Base-by-base conservation (phyloP, 768 basidiomycete species). In the Boletales sp. region DNA sequence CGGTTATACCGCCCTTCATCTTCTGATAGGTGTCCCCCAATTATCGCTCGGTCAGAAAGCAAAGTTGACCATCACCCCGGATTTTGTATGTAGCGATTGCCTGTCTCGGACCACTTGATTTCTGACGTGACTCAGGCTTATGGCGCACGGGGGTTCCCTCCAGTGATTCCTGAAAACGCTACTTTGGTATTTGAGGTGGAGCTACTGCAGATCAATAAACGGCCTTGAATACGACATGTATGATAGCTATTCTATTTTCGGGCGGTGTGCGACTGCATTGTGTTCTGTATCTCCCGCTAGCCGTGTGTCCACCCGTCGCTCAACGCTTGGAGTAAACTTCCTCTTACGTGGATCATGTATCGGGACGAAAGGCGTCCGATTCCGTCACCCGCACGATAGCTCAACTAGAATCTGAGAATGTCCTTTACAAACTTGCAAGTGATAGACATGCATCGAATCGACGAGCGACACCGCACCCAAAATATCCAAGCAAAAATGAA, bases 161-260 rank as follows among this genome's bases (percentile, higher is more conserved):
- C 87, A 17, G 73, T 87, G 53, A 93, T 93, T 67, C 90, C 90
- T 12, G 64, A 85, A 57, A 83, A 92, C 64, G 65, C 87, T 5
- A 82, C 78, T 12, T 77, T 94, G 66, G 76, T 69, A 53, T 94
- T 94, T 62, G 89, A 91, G 69, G 88, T 94, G 45, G 88, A 94
- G 70, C 75, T 94, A 42, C 53, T 92, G 50, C 74, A 78, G 66
- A 90, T 93, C 72, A 14, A 34, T 1, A 10, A 34, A 69, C 46
- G 44, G 56, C 36, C 18, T 52, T 47, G 41, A 45, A 54, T 44
- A 18, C 53, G 40, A 59, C 45, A 34, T 60, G 50, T 64, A 68
- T 43, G 57, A 54, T 52, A 21, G 40, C 44, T 47, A 47, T 50
- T 45, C 44, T 52, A 48, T 48, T 56, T 14, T 5, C 24, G 36